phyloP scores from a whole-genome alignment of 75 land plant species.

The Sequoiadendron giganteum region DNA sequence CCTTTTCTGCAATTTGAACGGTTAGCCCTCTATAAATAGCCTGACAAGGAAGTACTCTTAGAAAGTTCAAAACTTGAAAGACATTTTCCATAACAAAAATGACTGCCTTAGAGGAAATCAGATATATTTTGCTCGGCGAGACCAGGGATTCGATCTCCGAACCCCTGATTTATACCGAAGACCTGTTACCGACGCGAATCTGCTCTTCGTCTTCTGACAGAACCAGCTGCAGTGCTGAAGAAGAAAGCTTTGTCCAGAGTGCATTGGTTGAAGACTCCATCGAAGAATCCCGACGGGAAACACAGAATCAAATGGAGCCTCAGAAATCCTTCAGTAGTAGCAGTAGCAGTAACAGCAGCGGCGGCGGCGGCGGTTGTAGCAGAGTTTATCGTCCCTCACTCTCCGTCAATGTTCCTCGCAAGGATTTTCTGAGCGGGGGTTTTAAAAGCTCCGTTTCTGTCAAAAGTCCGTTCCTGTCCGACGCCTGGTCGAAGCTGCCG shows the following conservation, averaged over 20 bases:
- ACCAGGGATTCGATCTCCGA: not conserved
- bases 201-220: not conserved
- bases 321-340: not conserved
- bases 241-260: not conserved
- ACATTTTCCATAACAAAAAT: not conserved
- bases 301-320: not conserved
- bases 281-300: not conserved
- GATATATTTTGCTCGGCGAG: not conserved
- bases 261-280: not conserved
- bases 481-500: conserved; percentile 20
- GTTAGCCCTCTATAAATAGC: not conserved
- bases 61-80: not conserved
- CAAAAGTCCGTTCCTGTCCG: conserved; percentile 16
- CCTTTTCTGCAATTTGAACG: not conserved
- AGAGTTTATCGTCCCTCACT: not conserved
- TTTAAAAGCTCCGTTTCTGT: not conserved
- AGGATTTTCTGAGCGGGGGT: not conserved
- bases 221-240: not conserved
- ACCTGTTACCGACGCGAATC: not conserved
- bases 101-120: not conserved
- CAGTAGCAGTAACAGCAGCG: no score
- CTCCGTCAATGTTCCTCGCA: not conserved
- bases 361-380: no score
- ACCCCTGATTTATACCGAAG: no score
- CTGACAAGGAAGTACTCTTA: not conserved